Base-by-base conservation (phyloP, 2,329 filamentous ascomycete genomes). In the Curvularia spicifera region DNA sequence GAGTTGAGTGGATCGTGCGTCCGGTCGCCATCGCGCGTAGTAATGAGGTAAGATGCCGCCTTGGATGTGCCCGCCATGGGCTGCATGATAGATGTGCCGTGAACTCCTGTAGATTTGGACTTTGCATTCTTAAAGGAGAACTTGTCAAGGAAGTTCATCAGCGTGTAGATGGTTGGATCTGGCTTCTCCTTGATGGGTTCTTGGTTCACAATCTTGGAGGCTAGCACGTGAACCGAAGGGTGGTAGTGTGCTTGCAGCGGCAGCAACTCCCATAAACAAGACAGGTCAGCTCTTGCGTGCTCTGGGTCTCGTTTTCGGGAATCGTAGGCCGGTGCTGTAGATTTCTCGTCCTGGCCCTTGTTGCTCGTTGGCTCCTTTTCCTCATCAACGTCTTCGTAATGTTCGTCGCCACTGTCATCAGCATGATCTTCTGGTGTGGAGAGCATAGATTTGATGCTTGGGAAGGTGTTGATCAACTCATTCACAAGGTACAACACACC, bases 101-200 rank as follows among this genome's bases (percentile, higher is more conserved):
- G 90, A 29, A 86, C 83, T 31, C 82, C 75, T 15, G 84, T 67
- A 5, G 73, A 66, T 64, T 82, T 85, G 4, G 87, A 82, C 82
- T 97, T 97, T 61, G 94, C 88, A 69, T 95, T 97, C 67, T 91
- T 89, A 83, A 98, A 99, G n/a, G 97, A 92, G 77, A 99, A 99
- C 68, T 96, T 93, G 79, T 99, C 95, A 57, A 99, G 83, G 83
- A 99, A 99, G 76, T 96, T 90, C 71, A 95, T 95, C 48, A 99
- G 85, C 1, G 91, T 95, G 76, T 98, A 94, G 57, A 92, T 89
- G 15, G 91, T 89, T 51, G 97, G 83, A 69, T 99, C 95, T 0
- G 95, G 93, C 77, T 98, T 98, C 62, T 91, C 87, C 59, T 91
- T 89, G 76, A 91, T 88, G 51, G 87, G 84, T 64, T 89, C 85